Conservation (phyloP, 2,329 filamentous ascomycete species). For the Pseudogymnoascus sp. region DNA sequence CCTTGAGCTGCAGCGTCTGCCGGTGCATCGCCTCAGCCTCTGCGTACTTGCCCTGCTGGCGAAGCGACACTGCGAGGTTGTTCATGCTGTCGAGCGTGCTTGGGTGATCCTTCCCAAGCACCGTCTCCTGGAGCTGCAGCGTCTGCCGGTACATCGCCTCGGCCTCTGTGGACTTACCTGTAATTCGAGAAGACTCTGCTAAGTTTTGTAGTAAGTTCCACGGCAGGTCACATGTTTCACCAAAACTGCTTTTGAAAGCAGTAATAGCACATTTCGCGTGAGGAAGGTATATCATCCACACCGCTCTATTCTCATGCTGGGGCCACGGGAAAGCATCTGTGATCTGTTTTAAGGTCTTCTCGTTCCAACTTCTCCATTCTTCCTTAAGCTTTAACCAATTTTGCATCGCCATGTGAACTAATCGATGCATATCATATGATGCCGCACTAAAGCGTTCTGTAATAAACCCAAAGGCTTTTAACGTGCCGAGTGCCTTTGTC, state of each 20-base stretch:
- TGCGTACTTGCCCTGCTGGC: no score
- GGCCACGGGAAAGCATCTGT: slow-evolving; percentile 14
- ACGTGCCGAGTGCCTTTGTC: slow-evolving; percentile 1
- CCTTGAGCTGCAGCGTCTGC: no score
- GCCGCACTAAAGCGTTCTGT: not conserved
- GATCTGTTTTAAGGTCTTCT: slow-evolving; percentile 12
- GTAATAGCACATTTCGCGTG: slow-evolving; percentile 8
- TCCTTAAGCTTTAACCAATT: slow-evolving; percentile 16
- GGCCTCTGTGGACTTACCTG: not conserved
- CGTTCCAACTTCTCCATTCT: slow-evolving; percentile 9
- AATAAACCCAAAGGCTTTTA: slow-evolving; percentile 11
- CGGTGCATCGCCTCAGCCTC: no score
- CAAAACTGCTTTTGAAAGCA: not conserved
- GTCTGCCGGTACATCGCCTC: no score
- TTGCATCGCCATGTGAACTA: slow-evolving; percentile 18
- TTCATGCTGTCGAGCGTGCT: no score
- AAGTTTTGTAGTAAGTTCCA: not conserved
- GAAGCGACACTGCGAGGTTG: no score
- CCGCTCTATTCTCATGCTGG: slow-evolving; percentile 13
- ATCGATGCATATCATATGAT: slow-evolving; percentile 12
- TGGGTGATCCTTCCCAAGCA: no score
- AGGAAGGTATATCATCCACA: slow-evolving; percentile 16
- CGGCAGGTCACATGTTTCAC: not conserved
- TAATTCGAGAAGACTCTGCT: not conserved
- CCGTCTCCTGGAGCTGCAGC: no score